Evolutionary conservation across 75 land plant species (phyloP).

Genomic region (Pinus taeda): DNA sequence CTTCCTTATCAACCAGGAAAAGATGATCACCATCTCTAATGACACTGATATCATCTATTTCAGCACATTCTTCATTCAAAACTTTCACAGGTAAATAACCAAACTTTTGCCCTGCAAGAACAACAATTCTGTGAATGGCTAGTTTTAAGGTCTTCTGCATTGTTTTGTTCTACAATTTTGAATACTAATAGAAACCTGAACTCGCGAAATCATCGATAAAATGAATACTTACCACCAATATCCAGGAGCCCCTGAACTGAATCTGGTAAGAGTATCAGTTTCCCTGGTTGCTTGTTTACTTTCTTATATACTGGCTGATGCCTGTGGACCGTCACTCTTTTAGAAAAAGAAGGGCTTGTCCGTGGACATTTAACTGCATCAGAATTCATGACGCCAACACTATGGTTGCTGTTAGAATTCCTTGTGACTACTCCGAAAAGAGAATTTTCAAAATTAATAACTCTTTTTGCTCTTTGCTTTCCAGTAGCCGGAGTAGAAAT

Average conservation of each 20-base stretch:
- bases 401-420: neutral
- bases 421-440: conserved; percentile 49
- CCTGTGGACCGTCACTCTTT: conserved; percentile 34
- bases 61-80: too few relatives aligned
- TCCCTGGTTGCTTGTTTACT: neutral
- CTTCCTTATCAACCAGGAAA: too few relatives aligned
- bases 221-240: conserved; percentile 25
- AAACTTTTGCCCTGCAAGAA: conserved; percentile 38
- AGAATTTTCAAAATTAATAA: conserved; percentile 50
- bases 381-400: neutral
- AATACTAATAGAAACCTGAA: neutral
- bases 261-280: conserved; percentile 38
- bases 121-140: neutral
- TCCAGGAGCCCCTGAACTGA: conserved; percentile 41
- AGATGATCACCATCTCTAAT: too few relatives aligned
- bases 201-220: neutral
- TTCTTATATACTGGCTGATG: conserved; percentile 4
- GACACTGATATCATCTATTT: too few relatives aligned
- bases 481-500: neutral
- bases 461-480: conserved; percentile 27
- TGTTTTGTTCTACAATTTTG: neutral
- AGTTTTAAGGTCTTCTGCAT: neutral
- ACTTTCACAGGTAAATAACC: conserved; percentile 18
- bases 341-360: neutral
- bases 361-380: neutral